Conservation (phyloP, 176 grass and related monocot species). For the Metroxylon sagu region DNA sequence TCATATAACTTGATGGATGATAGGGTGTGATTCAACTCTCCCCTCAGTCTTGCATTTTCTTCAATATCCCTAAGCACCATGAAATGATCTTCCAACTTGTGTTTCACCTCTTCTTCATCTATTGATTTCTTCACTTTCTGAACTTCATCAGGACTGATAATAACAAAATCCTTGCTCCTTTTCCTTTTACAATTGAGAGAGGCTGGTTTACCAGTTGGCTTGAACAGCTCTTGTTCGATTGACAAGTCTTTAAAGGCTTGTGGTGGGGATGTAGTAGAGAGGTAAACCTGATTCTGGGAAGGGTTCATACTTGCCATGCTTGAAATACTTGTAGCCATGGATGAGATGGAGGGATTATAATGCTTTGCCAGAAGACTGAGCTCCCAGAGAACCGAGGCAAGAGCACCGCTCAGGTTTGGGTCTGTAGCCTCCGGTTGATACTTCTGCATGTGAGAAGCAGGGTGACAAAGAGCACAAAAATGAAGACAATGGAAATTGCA, state of each 20-base stretch:
- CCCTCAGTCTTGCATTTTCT: slow-evolving; percentile 72
- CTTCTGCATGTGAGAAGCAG: slow-evolving; percentile 47
- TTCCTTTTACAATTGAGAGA: slow-evolving; percentile 50
- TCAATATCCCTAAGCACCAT: slow-evolving; percentile 42
- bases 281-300: slow-evolving; percentile 47
- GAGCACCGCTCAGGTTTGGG: slow-evolving; percentile 85
- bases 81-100: slow-evolving; percentile 68
- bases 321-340: slow-evolving; percentile 56
- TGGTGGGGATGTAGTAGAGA: slow-evolving; percentile 54
- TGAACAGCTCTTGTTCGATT: slow-evolving; percentile 42
- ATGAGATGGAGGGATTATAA: slow-evolving; percentile 53
- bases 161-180: slow-evolving; percentile 32
- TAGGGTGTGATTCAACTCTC: slow-evolving; percentile 53
- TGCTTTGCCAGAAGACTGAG: slow-evolving; percentile 88
- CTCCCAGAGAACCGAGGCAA: slow-evolving; percentile 91
- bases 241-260: slow-evolving; percentile 73
- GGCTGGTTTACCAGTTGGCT: slow-evolving; percentile 32
- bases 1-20: slow-evolving; percentile 57
- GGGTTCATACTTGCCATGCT: slow-evolving; percentile 72
- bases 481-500: not conserved
- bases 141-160: slow-evolving; percentile 34
- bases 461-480: not conserved
- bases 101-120: slow-evolving; percentile 36
- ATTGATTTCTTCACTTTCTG: slow-evolving; percentile 28
- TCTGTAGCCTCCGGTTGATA: slow-evolving; percentile 80